Conservation (phyloP, 306 rosid species). For the Lathyrus oleraceus region DNA sequence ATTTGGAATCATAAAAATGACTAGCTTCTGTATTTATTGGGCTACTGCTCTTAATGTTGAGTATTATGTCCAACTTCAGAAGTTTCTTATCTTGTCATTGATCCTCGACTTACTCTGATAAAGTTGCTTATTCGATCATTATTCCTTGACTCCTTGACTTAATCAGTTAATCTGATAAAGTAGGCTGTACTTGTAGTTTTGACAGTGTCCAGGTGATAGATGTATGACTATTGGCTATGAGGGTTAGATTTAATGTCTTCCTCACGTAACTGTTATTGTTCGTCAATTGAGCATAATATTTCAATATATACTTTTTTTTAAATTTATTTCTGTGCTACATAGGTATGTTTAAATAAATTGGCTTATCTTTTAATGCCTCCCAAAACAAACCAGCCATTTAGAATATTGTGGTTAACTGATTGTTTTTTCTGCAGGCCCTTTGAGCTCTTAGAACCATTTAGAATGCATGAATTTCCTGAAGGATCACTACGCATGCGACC, state of each 20-base stretch:
- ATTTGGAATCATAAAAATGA: not conserved
- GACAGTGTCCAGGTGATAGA: conserved; percentile 12
- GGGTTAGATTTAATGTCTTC: conserved; percentile 28
- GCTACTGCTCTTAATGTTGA: not conserved
- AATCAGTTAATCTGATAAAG: conserved; percentile 8
- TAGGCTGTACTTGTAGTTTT: conserved; percentile 13
- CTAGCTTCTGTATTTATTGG: not conserved
- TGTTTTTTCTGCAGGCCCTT: conserved; percentile 63
- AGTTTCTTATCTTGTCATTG: conserved; percentile 25
- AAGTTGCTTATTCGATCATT: conserved; percentile 18
- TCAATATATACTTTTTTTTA: not conserved
- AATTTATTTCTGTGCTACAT: not conserved
- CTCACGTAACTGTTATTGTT: not conserved
- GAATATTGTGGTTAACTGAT: conserved; percentile 9
- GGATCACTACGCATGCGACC: conserved; percentile 90
- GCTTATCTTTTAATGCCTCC: conserved; percentile 22
- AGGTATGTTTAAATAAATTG: conserved; percentile 8
- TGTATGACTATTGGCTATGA: conserved; percentile 8
- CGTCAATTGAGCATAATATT: conserved; percentile 11
- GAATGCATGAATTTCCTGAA: conserved; percentile 88
- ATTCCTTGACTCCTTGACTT: conserved; percentile 16
- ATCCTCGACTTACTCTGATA: conserved; percentile 13
- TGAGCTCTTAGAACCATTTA: conserved; percentile 78
- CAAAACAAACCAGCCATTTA: conserved; percentile 1
- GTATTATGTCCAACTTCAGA: not conserved